These are phyloP conservation scores for Zygotorulaspora mrakii DNA, from an alignment of 1,139 yeast genomes.

Conservation along the genomic window DNA sequence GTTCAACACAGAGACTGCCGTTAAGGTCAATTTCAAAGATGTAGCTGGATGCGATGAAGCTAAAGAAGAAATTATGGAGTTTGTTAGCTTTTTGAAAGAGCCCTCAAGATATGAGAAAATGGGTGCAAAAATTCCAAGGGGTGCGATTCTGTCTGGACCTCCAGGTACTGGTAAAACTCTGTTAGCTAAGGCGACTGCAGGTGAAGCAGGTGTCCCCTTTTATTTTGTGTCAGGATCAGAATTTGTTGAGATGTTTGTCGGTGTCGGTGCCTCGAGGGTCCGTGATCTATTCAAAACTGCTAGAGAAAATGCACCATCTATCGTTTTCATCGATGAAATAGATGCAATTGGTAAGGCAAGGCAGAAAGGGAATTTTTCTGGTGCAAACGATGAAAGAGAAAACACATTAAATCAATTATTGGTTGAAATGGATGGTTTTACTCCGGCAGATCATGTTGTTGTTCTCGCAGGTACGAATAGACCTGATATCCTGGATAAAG, in stretches of 20 bases:
- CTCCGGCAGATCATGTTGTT: conserved; percentile 69
- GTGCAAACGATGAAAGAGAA: conserved; percentile 76
- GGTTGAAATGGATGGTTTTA: conserved; percentile 85
- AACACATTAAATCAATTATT: conserved; percentile 73
- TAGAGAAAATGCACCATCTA: conserved; percentile 75
- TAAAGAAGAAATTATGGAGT: conserved; percentile 81
- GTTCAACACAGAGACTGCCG: conserved; percentile 67
- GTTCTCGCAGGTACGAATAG: conserved; percentile 82
- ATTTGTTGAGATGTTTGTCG: conserved; percentile 79
- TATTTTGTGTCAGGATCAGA: conserved; percentile 80
- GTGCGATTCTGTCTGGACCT: conserved; percentile 78
- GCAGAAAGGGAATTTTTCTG: conserved; percentile 58
- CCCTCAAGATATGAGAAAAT: conserved; percentile 70
- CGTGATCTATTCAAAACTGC: conserved; percentile 79
- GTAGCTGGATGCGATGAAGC: conserved; percentile 85
- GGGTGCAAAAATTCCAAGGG: conserved; percentile 82
- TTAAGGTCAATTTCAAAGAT: conserved; percentile 68
- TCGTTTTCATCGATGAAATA: conserved; percentile 76
- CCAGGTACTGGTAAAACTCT: conserved; percentile 87
- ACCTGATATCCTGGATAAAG: conserved; percentile 73
- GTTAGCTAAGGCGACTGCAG: conserved; percentile 79
- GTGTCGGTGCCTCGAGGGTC: conserved; percentile 79
- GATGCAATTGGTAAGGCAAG: conserved; percentile 84
- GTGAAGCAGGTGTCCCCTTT: conserved; percentile 82
- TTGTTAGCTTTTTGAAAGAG: conserved; percentile 71